Evolutionary conservation across 495 filamentous ascomycete species (phyloP).

Genomic region (Xylaria grammica): DNA sequence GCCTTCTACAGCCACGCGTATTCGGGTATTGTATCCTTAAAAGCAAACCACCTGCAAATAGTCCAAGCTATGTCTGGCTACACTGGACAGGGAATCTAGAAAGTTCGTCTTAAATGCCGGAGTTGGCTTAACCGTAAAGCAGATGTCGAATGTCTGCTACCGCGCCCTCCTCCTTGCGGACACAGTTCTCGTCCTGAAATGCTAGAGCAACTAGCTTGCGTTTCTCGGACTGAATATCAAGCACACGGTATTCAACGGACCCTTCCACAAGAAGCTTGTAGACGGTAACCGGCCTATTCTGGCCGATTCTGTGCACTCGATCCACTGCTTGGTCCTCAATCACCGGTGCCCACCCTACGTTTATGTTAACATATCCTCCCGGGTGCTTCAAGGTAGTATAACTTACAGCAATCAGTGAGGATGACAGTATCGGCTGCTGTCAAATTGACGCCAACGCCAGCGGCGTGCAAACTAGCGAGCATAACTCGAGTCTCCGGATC

Average conservation of each 20-base stretch:
- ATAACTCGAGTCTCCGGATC: constrained; percentile 77
- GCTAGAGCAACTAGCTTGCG: constrained; percentile 77
- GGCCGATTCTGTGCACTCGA: constrained; percentile 85
- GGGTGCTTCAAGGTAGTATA: background rate
- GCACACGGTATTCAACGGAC: constrained; percentile 84
- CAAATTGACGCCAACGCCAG: constrained; percentile 87
- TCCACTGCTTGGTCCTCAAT: constrained; percentile 95
- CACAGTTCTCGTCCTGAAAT: constrained; percentile 62
- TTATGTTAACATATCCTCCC: constrained; percentile 20
- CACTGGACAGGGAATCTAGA: background rate
- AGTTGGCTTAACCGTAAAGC: constrained; percentile 9
- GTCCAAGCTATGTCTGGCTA: background rate
- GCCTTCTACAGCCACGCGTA: background rate
- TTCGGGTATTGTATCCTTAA: background rate
- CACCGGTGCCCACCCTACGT: constrained; percentile 81
- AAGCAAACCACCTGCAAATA: background rate
- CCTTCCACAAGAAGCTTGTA: constrained; percentile 84
- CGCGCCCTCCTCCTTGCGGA: constrained; percentile 18
- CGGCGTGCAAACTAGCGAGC: constrained; percentile 81
- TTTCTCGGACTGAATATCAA: constrained; percentile 83
- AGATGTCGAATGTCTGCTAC: constrained; percentile 16
- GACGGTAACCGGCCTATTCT: constrained; percentile 77
- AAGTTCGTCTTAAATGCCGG: background rate
- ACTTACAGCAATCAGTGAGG: constrained; percentile 71
- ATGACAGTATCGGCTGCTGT: constrained; percentile 88